Percentiles rank a stretch among this genome's conserved stretches.
These are phyloP conservation scores for Arabidopsis hybrid DNA, from an alignment of 441 rosid species.

Conservation along the genomic window DNA sequence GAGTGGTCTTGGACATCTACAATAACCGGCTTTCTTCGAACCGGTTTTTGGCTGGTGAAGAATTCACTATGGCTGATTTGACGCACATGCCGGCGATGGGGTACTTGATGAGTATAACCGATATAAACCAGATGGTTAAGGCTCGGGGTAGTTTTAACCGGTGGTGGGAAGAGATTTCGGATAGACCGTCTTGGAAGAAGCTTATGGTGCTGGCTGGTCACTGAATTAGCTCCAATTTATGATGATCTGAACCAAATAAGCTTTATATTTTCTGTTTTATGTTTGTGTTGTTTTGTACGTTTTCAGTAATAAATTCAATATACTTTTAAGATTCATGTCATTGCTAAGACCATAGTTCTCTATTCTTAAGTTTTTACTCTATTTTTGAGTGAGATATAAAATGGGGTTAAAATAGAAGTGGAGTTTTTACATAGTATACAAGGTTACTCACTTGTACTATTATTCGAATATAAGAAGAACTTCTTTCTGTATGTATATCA, in stretches of 20 bases:
- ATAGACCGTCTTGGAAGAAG: conserved; percentile 70
- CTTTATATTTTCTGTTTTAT: background rate
- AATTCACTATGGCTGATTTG: conserved; percentile 68
- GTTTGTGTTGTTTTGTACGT: background rate
- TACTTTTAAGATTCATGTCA: background rate
- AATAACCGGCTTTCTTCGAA: conserved; percentile 54
- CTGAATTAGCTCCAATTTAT: conserved; percentile 17
- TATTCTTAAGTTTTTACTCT: no score
- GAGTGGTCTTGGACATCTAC: conserved; percentile 60
- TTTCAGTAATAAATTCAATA: conserved; percentile 4
- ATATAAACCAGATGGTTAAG: conserved; percentile 46
- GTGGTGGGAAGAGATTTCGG: conserved; percentile 66
- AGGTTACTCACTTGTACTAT: no score
- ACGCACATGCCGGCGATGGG: conserved; percentile 64
- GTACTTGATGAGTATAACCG: conserved; percentile 51
- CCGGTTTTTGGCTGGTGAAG: conserved; percentile 62
- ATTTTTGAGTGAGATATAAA: no score
- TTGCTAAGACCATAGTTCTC: no score
- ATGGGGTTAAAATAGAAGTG: no score
- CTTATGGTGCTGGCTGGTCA: conserved; percentile 47
- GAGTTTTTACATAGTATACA: no score
- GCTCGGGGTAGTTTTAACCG: conserved; percentile 49
- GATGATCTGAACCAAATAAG: conserved; percentile 9
- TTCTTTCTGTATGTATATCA: background rate
- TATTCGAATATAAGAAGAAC: no score